Conservation (phyloP, 257 asterid genomes). For the Plectranthus barbatus region DNA sequence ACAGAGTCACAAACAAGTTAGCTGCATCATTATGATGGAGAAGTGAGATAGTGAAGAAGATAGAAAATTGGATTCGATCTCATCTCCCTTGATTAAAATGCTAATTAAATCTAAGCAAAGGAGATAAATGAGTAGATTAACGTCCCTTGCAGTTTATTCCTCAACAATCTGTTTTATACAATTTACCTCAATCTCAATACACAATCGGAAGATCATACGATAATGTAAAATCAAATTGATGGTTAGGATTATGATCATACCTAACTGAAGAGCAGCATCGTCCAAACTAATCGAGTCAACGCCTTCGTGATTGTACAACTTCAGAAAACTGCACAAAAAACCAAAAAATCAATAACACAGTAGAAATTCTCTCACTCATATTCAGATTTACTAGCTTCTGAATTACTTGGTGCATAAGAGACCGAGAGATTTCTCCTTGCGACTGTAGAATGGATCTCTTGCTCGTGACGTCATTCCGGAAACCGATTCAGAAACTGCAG, state of each 20-base stretch:
- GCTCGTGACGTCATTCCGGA: slow-evolving; percentile 30
- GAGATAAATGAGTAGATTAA: neutral
- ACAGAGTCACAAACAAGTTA: neutral
- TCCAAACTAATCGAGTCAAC: slow-evolving; percentile 53
- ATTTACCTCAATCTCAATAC: neutral
- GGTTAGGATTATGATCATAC: slow-evolving; percentile 17
- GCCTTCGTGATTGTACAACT: slow-evolving; percentile 44
- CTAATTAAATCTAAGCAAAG: neutral
- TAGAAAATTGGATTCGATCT: neutral
- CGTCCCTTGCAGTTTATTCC: neutral
- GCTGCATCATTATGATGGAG: neutral
- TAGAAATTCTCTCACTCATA: neutral
- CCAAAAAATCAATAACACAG: neutral
- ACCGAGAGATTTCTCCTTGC: slow-evolving; percentile 57
- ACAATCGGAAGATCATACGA: neutral
- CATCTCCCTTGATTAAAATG: neutral
- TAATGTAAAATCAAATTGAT: neutral
- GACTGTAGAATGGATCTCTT: slow-evolving; percentile 33
- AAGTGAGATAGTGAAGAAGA: neutral
- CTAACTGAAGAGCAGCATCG: slow-evolving; percentile 46
- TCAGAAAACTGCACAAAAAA: slow-evolving; percentile 44
- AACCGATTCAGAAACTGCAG: neutral
- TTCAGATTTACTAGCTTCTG: neutral
- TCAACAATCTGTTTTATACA: no score
- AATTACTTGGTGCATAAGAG: slow-evolving; percentile 50